A percentile compares a stretch with the other conserved stretches of the same genome.
These are phyloP conservation scores for Ceratobasidium sp. DNA, from an alignment of 1,284 basidiomycete species.

Conservation along the genomic window DNA sequence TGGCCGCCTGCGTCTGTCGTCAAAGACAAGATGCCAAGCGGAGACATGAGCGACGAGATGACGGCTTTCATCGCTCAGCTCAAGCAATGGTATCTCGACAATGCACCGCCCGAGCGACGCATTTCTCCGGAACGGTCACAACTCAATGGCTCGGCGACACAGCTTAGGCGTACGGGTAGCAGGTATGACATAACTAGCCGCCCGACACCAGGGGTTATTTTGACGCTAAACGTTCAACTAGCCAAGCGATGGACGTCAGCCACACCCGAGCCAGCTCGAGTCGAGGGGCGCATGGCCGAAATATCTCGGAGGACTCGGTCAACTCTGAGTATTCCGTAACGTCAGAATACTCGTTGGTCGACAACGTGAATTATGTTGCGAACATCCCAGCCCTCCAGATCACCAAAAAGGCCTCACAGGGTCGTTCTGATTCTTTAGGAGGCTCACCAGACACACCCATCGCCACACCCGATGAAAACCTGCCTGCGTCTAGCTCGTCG, in stretches of 20 bases:
- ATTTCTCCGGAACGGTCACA: conserved; percentile 44
- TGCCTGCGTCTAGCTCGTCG: conserved; percentile 52
- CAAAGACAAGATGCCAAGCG: conserved; percentile 53
- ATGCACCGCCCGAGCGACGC: conserved; percentile 48
- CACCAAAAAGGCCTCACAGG: conserved; percentile 11
- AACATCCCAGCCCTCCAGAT: conserved; percentile 12
- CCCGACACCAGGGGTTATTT: not conserved
- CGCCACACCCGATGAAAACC: conserved; percentile 68
- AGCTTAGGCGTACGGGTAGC: conserved; percentile 49
- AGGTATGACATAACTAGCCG: conserved; percentile 34
- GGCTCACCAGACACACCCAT: conserved; percentile 65
- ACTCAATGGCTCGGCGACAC: conserved; percentile 44
- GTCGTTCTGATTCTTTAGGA: conserved; percentile 15
- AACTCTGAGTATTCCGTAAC: conserved; percentile 37
- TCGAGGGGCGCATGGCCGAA: conserved; percentile 23
- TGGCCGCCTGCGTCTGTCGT: conserved; percentile 81
- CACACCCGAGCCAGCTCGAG: conserved; percentile 4
- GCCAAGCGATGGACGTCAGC: conserved; percentile 31
- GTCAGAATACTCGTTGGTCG: conserved; percentile 31
- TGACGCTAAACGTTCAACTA: conserved; percentile 11
- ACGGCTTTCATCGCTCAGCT: conserved; percentile 77
- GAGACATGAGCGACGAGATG: conserved; percentile 64
- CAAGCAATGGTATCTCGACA: conserved; percentile 76
- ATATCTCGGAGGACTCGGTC: conserved; percentile 40
- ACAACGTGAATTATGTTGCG: conserved; percentile 36